Evolutionary conservation across 176 grass and related monocot genomes (phyloP).

Genomic region (Ensete ventricosum): DNA sequence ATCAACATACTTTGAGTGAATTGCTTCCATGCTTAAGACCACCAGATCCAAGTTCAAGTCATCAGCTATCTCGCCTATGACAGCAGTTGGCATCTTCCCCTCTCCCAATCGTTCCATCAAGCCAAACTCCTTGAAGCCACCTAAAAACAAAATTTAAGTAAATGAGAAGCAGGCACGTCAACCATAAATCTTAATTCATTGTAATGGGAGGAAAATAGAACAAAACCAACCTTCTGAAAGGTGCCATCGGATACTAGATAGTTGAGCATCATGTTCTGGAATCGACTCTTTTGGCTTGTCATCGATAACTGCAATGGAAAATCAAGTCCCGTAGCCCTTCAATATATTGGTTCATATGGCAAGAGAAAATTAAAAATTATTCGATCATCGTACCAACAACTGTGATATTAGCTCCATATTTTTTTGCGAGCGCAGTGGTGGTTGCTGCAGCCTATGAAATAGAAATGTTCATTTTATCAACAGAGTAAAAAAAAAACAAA

Average conservation of each 20-base stretch:
- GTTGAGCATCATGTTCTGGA: slow-evolving; percentile 79
- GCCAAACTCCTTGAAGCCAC: slow-evolving; percentile 89
- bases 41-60: slow-evolving; percentile 89
- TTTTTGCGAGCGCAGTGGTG: slow-evolving; percentile 77
- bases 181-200: not conserved
- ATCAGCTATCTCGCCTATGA: slow-evolving; percentile 89
- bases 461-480: not conserved
- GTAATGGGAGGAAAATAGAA: not conserved
- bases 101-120: slow-evolving; percentile 96
- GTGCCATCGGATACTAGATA: slow-evolving; percentile 93
- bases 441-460: slow-evolving; percentile 71
- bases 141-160: slow-evolving; percentile 25
- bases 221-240: slow-evolving; percentile 73
- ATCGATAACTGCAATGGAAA: slow-evolving; percentile 65
- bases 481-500: no score
- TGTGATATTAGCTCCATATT: slow-evolving; percentile 88
- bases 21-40: slow-evolving; percentile 94
- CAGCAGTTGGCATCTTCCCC: slow-evolving; percentile 64
- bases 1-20: slow-evolving; percentile 93
- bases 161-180: not conserved
- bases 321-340: not conserved
- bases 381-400: slow-evolving; percentile 58
- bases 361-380: no score
- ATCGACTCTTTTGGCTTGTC: slow-evolving; percentile 82
- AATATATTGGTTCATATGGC: no score